Evolutionary conservation across 306 rosid species (phyloP).

Genomic region (Psophocarpus tetragonolobus): DNA sequence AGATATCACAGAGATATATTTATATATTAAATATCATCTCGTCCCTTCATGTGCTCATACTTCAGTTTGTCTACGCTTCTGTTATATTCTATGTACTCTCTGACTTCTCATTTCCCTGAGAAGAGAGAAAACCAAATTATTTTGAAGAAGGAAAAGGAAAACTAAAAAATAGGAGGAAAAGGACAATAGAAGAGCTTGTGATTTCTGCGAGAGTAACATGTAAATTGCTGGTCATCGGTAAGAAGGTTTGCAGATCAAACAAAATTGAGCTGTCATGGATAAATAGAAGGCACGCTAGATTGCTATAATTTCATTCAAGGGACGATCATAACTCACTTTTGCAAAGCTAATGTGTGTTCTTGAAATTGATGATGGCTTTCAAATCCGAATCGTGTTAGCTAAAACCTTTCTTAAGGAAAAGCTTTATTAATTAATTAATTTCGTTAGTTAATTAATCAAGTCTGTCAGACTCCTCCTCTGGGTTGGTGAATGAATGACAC

Average conservation of each 20-base stretch:
- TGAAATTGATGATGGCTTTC: conserved; percentile 36
- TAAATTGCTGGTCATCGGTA: conserved; percentile 11
- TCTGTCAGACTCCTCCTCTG: conserved; percentile 38
- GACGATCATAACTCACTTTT: conserved; percentile 29
- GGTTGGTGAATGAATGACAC: conserved; percentile 36
- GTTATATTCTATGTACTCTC: conserved; percentile 21
- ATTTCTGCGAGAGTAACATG: conserved; percentile 34
- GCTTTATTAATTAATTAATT: background rate
- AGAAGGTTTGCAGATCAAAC: conserved; percentile 25
- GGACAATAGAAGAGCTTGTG: conserved; percentile 27
- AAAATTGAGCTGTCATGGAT: conserved; percentile 38
- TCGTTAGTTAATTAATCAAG: background rate
- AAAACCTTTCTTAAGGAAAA: conserved; percentile 2
- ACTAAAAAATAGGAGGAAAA: background rate
- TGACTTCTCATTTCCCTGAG: conserved; percentile 25
- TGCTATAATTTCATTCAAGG: conserved; percentile 33
- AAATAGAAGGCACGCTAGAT: conserved; percentile 22
- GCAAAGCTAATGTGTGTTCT: conserved; percentile 17
- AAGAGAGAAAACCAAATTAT: conserved; percentile 10
- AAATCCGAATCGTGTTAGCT: conserved; percentile 8
- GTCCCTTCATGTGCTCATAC: conserved; percentile 38
- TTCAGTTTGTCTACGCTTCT: conserved; percentile 23
- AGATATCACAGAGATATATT: background rate
- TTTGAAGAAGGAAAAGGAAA: background rate
- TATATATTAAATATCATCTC: background rate